phyloP scores from a whole-genome alignment of 306 rosid species.

The Inga leiocalycina region DNA sequence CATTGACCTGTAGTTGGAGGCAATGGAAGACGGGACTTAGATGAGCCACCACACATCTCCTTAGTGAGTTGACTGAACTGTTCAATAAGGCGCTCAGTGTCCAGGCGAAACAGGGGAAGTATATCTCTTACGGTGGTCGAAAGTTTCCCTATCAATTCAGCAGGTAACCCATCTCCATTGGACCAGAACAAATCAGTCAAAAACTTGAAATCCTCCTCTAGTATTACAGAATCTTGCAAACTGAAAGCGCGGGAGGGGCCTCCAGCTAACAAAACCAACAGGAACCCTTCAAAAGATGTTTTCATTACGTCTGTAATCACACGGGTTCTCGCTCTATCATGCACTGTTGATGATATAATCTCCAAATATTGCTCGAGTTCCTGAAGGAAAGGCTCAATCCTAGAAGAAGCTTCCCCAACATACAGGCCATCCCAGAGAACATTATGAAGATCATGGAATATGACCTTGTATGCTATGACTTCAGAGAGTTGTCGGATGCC shows the following conservation, averaged over 20 bases:
- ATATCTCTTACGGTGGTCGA: slow-evolving; percentile 54
- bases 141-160: slow-evolving; percentile 66
- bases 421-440: slow-evolving; percentile 85
- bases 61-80: slow-evolving; percentile 53
- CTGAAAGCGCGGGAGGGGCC: slow-evolving; percentile 86
- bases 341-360: slow-evolving; percentile 83
- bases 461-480: slow-evolving; percentile 68
- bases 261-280: slow-evolving; percentile 84
- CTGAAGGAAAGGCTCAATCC: slow-evolving; percentile 80
- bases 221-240: slow-evolving; percentile 56
- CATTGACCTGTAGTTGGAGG: slow-evolving; percentile 84
- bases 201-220: slow-evolving; percentile 87
- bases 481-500: slow-evolving; percentile 79
- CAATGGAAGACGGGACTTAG: slow-evolving; percentile 74
- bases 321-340: slow-evolving; percentile 86
- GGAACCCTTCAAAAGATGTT: slow-evolving; percentile 87
- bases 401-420: slow-evolving; percentile 65
- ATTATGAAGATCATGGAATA: slow-evolving; percentile 69
- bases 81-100: slow-evolving; percentile 63
- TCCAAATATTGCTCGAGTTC: slow-evolving; percentile 87
- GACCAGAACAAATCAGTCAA: slow-evolving; percentile 93
- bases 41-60: slow-evolving; percentile 61
- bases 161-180: slow-evolving; percentile 89
- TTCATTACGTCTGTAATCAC: slow-evolving; percentile 80
- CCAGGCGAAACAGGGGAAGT: slow-evolving; percentile 58